Evolutionary conservation across 192 early-diverging fungal species (phyloP), one percentile per base, ranked within the genome.

Genomic region (Funneliformis geosporum): DNA sequence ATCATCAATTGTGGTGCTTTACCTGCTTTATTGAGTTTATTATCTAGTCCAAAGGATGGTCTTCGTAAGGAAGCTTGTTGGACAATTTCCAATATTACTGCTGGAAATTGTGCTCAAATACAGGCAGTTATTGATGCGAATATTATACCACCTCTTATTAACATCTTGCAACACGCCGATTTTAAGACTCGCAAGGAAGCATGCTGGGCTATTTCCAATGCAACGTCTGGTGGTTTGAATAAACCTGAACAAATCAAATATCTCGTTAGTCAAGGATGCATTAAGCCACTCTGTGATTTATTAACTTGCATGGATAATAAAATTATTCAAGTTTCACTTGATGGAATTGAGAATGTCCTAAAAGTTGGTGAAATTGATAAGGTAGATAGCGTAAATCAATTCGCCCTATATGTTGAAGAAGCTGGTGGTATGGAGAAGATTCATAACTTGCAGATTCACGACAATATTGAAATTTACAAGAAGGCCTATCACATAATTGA

Each of bases 31-130:
- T 84, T 94, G 60, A 82, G 87, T 42, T 89, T 99, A 61, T 89
- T 99, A 60, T 90, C 88, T 80, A 94, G 93, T 78, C 92, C 94
- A 61, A 97, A 96, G 84, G 98, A 99, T 46, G 94, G 90, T 61
- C 98, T 99, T 84, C 91, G 96, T 81, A 99, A 99, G 90, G 98
- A 99, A 86, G 95, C 97, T 62, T 98, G 97, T 88, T 99, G 98
- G 98, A 99, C 98, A 18, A 96, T 99, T 69, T 97, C 96, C 38
- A 99, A 99, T 88, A 95, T 99, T 85, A 99, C 98, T 40, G 97
- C 98, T 12, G 98, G 98, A 60, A 97, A 94, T 84, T 87, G 94
- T 23, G 82, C 84, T 25, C 97, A 99, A 86, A 98, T 99, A 86
- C 93, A 99, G 86, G 89, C 89, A 43, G 92, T 99, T 60, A 97